Conservation (phyloP, 371 early-diverging fungal species). For the Nematocida ausubeli region DNA sequence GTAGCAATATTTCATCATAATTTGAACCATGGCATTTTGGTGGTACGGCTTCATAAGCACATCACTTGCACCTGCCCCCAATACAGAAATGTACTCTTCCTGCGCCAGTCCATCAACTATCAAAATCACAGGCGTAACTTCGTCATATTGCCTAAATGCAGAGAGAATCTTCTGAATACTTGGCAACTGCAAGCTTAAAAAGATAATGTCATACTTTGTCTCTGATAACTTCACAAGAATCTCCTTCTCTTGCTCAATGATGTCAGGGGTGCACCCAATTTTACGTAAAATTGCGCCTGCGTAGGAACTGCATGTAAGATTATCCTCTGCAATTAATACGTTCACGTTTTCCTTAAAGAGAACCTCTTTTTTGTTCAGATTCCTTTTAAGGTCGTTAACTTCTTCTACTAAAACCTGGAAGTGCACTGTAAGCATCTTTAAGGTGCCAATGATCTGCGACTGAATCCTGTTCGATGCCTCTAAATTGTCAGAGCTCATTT, state of each 20-base stretch:
- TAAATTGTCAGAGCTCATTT: conserved; percentile 44
- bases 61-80: conserved; percentile 40
- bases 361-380: conserved; percentile 44
- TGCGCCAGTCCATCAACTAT: conserved; percentile 31
- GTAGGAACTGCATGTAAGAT: conserved; percentile 55
- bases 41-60: conserved; percentile 59
- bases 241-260: conserved; percentile 28
- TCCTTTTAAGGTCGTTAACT: conserved; percentile 63
- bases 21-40: conserved; percentile 50
- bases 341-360: conserved; percentile 35
- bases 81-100: conserved; percentile 42
- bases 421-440: conserved; percentile 62
- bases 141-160: conserved; percentile 46
- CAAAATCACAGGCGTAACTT: conserved; percentile 33
- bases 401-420: conserved; percentile 64
- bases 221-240: conserved; percentile 20
- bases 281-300: conserved; percentile 54
- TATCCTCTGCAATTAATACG: conserved; percentile 52
- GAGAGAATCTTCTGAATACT: conserved; percentile 34
- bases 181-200: conserved; percentile 19
- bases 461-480: conserved; percentile 57
- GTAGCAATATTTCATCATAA: conserved; percentile 57
- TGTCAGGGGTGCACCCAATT: conserved; percentile 38
- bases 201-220: conserved; percentile 49
- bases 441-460: conserved; percentile 54